These are phyloP conservation scores for Alloteropsis semialata DNA, from an alignment of 176 grass and related monocot genomes.

Conservation along the genomic window DNA sequence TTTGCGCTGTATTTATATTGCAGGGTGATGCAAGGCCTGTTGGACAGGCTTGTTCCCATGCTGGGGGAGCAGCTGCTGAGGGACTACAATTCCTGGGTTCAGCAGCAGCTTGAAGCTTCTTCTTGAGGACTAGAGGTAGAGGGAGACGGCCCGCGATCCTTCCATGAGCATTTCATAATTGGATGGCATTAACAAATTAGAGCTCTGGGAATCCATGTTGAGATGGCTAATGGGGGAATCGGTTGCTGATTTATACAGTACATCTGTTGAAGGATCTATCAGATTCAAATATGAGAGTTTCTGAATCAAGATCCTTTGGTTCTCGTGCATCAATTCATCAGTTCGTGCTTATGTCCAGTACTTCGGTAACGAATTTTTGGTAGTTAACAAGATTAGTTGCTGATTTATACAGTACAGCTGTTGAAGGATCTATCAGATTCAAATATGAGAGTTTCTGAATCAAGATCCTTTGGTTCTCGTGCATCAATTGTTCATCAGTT, in stretches of 20 bases:
- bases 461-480: not conserved
- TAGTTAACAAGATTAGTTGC: too few relatives aligned
- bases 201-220: not conserved
- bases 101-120: conserved; percentile 26
- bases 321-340: too few relatives aligned
- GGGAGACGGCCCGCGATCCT: not conserved
- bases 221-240: not conserved
- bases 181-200: not conserved
- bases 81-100: conserved; percentile 69
- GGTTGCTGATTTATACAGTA: not conserved
- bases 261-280: not conserved
- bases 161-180: not conserved
- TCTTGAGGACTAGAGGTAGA: not conserved
- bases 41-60: conserved; percentile 81
- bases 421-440: too few relatives aligned
- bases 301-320: not conserved
- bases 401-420: too few relatives aligned
- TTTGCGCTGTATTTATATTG: not conserved
- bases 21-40: conserved; percentile 83
- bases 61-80: conserved; percentile 74
- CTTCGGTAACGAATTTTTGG: too few relatives aligned
- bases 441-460: not conserved
- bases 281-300: not conserved
- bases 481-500: not conserved
- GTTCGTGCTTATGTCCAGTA: too few relatives aligned